phyloP scores from a whole-genome alignment of 306 rosid species.

The Vicia faba region DNA sequence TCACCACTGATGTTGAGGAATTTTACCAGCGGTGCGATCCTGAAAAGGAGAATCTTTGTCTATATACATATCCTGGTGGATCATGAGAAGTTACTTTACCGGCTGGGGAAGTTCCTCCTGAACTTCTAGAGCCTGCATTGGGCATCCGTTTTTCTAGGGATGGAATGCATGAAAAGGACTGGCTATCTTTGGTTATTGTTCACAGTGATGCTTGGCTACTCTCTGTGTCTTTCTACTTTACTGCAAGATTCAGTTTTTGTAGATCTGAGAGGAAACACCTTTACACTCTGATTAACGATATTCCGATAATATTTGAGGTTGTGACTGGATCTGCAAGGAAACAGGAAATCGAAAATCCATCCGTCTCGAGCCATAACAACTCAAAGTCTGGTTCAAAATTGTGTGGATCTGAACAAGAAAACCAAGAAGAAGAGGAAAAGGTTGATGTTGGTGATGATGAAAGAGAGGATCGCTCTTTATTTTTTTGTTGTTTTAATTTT shows the following conservation, averaged over 20 bases:
- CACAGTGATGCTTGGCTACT: constrained; percentile 49
- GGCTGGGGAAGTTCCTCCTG: constrained; percentile 51
- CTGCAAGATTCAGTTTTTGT: constrained; percentile 48
- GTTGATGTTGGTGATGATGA: constrained; percentile 42
- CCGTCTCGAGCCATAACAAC: constrained; percentile 59
- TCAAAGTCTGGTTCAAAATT: constrained; percentile 62
- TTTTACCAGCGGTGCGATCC: constrained; percentile 24
- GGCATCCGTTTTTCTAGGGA: constrained; percentile 51
- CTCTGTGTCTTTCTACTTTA: constrained; percentile 45
- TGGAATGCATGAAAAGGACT: constrained; percentile 46
- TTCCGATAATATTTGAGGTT: constrained; percentile 66
- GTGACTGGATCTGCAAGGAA: constrained; percentile 55
- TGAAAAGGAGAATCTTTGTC: constrained; percentile 47
- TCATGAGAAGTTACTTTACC: constrained; percentile 46
- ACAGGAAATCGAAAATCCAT: constrained; percentile 60
- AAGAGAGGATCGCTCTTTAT: constrained; percentile 37
- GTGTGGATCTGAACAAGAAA: constrained; percentile 49
- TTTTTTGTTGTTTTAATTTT: no score
- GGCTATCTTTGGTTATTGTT: constrained; percentile 54
- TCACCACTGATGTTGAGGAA: constrained; percentile 11
- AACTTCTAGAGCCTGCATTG: constrained; percentile 46
- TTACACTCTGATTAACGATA: constrained; percentile 66
- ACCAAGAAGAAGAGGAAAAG: constrained; percentile 35
- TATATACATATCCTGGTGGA: constrained; percentile 43
- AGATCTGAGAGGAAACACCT: constrained; percentile 57